Base-by-base conservation (phyloP, 116 monocot genomes). In the Papilionanthe hybrid region DNA sequence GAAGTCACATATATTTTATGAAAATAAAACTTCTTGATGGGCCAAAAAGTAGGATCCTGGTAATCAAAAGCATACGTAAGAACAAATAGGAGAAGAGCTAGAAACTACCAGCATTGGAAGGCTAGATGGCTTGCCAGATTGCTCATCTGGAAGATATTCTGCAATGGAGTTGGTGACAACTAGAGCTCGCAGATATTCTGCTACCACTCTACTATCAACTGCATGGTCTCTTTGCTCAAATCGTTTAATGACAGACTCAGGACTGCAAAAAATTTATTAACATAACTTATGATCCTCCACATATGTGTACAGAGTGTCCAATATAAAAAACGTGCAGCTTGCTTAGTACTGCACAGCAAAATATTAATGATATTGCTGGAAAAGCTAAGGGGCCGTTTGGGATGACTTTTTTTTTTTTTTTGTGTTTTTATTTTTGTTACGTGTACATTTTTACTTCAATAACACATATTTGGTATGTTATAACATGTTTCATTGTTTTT, bases 131-230 rank as follows among this genome's bases (percentile, higher is more conserved):
- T 87, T 93, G 81, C 98, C 94, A 9, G 86, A 84, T 71, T 72
- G 76, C 69, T 91, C 93, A 77, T 98, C 90, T 76, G 94, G 93
- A 50, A 98, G 91, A 84, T 93, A 98, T 42, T 93, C 91, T 71
- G 89, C 82, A 81, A 98, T 77, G 79, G 90, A 74, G 85, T 98
- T 93, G 43, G 98, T 98, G 15, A 90, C 78, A 72, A 98, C 91
- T 82, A 98, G 90, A 72, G 98, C 98, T 83, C 93, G 86, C 75
- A 98, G 85, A 86, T 98, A 98, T 67, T 98, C 98, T 77, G 90
- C 95, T 60, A 94, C 98, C 53, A 91, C 94, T 82, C 75, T 91
- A 77, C 98, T 94, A 76, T 94, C 98, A 49, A 94, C 87, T 79
- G 91, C 85, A 90, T 93, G 87, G 79, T 77, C 77, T 86, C 98